A percentile compares a stretch with the other conserved stretches of the same genome.
phyloP scores from a whole-genome alignment of 2,329 filamentous ascomycete genomes.

The Xylariaceae sp. region DNA sequence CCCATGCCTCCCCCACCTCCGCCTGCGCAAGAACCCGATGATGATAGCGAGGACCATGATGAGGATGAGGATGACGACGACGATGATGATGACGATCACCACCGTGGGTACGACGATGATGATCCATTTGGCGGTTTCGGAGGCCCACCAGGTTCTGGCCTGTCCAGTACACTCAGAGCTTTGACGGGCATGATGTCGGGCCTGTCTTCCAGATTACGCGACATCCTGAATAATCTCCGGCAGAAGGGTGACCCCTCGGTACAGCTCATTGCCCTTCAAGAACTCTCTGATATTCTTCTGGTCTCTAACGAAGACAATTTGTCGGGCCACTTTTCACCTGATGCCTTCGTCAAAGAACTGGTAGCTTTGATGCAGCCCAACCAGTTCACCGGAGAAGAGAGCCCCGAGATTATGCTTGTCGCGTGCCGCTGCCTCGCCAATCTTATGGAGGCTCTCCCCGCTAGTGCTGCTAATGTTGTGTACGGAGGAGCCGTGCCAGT shows the following conservation, averaged over 20 bases:
- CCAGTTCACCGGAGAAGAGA: slow-evolving; percentile 76
- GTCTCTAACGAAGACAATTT: slow-evolving; percentile 97
- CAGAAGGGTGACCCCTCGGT: slow-evolving; percentile 80
- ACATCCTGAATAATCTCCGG: slow-evolving; percentile 68
- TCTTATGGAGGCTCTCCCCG: slow-evolving; percentile 91
- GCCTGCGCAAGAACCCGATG: slow-evolving; percentile 36
- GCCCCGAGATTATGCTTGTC: slow-evolving; percentile 93
- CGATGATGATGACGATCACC: slow-evolving; percentile 51
- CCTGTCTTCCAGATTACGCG: slow-evolving; percentile 71
- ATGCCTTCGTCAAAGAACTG: slow-evolving; percentile 91
- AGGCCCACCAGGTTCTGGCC: slow-evolving; percentile 56
- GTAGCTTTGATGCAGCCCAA: slow-evolving; percentile 87
- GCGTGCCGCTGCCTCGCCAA: slow-evolving; percentile 95
- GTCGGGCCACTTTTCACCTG: slow-evolving; percentile 88
- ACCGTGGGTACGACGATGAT: slow-evolving; percentile 60
- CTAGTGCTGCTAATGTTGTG: slow-evolving; percentile 89
- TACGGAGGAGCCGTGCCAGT: slow-evolving; percentile 96
- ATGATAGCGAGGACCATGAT: slow-evolving; percentile 39
- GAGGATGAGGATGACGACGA: slow-evolving; percentile 49
- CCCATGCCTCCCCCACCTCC: slow-evolving; percentile 41
- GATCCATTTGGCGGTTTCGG: slow-evolving; percentile 63
- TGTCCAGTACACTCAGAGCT: slow-evolving; percentile 78
- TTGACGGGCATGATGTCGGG: slow-evolving; percentile 90
- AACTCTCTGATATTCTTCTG: slow-evolving; percentile 85
- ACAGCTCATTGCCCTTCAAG: slow-evolving; percentile 87